phyloP scores from a whole-genome alignment of 495 filamentous ascomycete species.

The Lasiosphaeriaceae sp. region DNA sequence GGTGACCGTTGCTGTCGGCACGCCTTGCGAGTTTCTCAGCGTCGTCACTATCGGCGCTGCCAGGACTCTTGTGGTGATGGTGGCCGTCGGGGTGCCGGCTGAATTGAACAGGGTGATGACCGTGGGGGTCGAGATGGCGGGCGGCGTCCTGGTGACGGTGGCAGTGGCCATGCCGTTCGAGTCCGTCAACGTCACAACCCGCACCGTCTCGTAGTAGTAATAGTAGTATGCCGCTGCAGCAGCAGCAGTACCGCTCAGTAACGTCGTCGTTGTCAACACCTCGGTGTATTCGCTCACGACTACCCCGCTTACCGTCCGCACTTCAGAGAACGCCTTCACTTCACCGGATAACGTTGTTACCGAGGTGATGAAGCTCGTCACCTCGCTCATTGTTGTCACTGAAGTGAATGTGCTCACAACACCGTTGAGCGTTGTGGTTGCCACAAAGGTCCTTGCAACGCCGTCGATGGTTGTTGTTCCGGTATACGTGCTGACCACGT shows the following conservation, averaged over 20 bases:
- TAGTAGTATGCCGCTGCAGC: background rate
- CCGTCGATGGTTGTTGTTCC: background rate
- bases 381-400: constrained; percentile 8
- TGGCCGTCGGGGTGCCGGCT: constrained; percentile 22
- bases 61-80: constrained; percentile 21
- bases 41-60: constrained; percentile 17
- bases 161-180: constrained; percentile 16
- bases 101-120: constrained; percentile 22
- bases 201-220: constrained; percentile 16
- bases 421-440: constrained; percentile 10
- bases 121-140: constrained; percentile 19
- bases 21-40: constrained; percentile 23
- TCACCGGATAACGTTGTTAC: background rate
- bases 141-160: constrained; percentile 25
- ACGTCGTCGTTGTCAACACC: background rate
- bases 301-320: background rate
- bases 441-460: background rate
- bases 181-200: constrained; percentile 19
- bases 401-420: constrained; percentile 11
- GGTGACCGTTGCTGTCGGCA: constrained; percentile 27
- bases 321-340: background rate
- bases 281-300: background rate
- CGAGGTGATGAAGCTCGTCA: background rate
- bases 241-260: background rate
- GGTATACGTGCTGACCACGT: background rate